A percentile compares a stretch with the other conserved stretches of the same genome.
These are phyloP conservation scores for Aspergillus sojae DNA, from an alignment of 2,329 filamentous ascomycete species.

Conservation along the genomic window DNA sequence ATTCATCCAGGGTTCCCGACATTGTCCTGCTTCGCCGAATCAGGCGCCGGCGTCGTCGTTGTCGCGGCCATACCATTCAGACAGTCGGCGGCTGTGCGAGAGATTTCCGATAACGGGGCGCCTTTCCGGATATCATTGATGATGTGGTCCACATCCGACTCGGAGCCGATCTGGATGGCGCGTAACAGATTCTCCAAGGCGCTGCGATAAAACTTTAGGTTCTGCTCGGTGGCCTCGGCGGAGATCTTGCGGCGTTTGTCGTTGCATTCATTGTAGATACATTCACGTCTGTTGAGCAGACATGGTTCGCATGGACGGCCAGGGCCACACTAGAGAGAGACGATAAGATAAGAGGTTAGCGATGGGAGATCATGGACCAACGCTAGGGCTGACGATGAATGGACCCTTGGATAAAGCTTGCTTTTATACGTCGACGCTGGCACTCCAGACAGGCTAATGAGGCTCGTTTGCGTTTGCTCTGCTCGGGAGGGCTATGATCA, in stretches of 20 bases:
- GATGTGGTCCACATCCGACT: background rate
- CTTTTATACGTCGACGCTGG: background rate
- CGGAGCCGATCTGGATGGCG: background rate
- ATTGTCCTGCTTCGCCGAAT: background rate
- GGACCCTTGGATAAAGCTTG: background rate
- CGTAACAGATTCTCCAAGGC: background rate
- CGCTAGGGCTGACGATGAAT: background rate
- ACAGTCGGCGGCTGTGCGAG: background rate
- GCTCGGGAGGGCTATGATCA: background rate
- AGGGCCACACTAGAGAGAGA: background rate
- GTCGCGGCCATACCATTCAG: background rate
- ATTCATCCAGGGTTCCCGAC: background rate
- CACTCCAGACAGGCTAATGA: conserved; percentile 1
- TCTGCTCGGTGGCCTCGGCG: background rate
- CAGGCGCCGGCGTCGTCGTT: background rate
- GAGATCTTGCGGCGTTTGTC: conserved; percentile 1
- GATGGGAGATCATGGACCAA: background rate
- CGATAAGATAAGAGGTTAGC: background rate
- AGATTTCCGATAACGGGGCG: background rate
- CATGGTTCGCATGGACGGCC: background rate
- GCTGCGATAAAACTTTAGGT: background rate
- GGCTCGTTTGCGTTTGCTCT: background rate
- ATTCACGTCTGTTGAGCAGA: background rate
- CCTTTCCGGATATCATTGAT: background rate
- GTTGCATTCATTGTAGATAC: conserved; percentile 2